Percentiles rank a stretch among this genome's conserved stretches.
phyloP scores from a whole-genome alignment of 1,284 basidiomycete species.

The Exobasidium cylindrosporum region DNA sequence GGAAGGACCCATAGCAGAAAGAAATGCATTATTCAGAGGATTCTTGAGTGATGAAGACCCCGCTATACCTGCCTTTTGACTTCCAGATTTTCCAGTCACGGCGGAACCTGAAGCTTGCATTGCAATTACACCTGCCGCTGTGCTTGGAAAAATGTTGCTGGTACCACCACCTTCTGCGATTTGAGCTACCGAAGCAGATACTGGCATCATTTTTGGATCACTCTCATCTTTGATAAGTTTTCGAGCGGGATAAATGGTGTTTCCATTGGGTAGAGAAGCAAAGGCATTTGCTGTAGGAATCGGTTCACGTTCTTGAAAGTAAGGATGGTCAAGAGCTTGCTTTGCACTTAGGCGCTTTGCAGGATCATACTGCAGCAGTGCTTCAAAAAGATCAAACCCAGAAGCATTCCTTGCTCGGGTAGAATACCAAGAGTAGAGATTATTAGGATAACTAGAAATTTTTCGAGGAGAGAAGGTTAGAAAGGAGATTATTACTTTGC shows the following conservation, averaged over 20 bases:
- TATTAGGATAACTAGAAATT: slow-evolving; percentile 60
- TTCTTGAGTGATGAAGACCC: background rate
- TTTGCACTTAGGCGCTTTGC: slow-evolving; percentile 77
- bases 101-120: background rate
- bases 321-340: slow-evolving; percentile 72
- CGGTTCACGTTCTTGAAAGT: slow-evolving; percentile 57
- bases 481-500: background rate
- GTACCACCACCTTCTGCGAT: background rate
- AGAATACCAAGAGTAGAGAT: slow-evolving; percentile 74
- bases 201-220: slow-evolving; percentile 54
- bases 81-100: background rate
- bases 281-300: slow-evolving; percentile 21
- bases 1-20: slow-evolving; percentile 9
- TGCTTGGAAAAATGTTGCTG: background rate
- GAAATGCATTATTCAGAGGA: background rate
- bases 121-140: background rate
- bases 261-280: slow-evolving; percentile 56
- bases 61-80: background rate
- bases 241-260: slow-evolving; percentile 58
- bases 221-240: slow-evolving; percentile 61
- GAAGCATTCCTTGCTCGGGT: slow-evolving; percentile 60
- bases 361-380: slow-evolving; percentile 71
- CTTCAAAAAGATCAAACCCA: slow-evolving; percentile 45
- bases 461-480: too few relatives aligned
- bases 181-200: background rate